Conservation (phyloP, 495 filamentous ascomycete genomes). For the Xylaria nigripes region DNA sequence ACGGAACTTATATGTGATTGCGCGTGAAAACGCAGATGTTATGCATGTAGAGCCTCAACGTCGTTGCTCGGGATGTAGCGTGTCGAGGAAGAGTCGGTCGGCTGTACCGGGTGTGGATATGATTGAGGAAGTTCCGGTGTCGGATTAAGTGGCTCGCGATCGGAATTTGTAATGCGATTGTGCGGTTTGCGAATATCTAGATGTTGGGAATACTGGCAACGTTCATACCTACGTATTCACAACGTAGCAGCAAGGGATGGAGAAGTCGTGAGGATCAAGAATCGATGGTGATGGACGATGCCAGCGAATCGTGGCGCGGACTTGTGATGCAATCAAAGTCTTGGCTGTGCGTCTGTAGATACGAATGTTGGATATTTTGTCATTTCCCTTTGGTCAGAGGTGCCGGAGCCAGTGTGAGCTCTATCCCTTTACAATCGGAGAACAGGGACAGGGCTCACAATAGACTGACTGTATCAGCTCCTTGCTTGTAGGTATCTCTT, state of each 20-base stretch:
- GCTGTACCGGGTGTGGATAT: not conserved
- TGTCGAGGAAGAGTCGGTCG: not conserved
- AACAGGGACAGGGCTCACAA: not conserved
- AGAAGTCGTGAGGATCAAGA: not conserved
- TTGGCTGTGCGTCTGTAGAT: not conserved
- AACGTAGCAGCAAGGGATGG: not conserved
- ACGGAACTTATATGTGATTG: not conserved
- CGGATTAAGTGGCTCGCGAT: not conserved
- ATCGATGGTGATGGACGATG: not conserved
- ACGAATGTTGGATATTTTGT: not conserved
- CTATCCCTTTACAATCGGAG: not conserved
- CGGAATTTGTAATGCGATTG: not conserved
- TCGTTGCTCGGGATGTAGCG: not conserved
- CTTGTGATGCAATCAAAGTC: conserved; percentile 1
- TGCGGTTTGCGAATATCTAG: not conserved
- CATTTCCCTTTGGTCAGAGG: not conserved
- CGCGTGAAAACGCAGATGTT: not conserved
- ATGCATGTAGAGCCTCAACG: not conserved
- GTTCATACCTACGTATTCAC: not conserved
- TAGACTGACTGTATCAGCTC: not conserved
- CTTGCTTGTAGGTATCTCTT: not conserved
- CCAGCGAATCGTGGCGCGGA: conserved; percentile 1
- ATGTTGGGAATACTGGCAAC: not conserved
- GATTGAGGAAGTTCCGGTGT: not conserved
- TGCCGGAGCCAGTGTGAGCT: not conserved